Conservation (phyloP, 1,284 basidiomycete species). For the Laetiporus sulphureus region DNA sequence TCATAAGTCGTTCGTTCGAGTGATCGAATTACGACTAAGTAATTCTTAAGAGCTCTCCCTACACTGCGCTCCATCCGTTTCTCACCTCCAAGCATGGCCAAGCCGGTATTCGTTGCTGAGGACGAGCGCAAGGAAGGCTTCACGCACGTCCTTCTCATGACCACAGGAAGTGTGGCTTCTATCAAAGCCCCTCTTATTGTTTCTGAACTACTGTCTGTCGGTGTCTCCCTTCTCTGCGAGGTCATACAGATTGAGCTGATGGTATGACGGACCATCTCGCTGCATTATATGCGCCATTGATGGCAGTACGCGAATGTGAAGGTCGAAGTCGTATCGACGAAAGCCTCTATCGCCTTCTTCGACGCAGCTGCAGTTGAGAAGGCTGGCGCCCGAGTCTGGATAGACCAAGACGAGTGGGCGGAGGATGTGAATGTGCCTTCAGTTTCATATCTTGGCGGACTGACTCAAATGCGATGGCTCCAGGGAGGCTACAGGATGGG, state of each 20-base stretch:
- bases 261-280: neutral
- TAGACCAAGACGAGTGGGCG: constrained; percentile 88
- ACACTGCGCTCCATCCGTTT: neutral
- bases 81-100: neutral
- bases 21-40: too few relatives aligned
- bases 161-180: constrained; percentile 91
- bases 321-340: constrained; percentile 83
- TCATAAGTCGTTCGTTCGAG: too few relatives aligned
- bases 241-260: constrained; percentile 4
- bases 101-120: constrained; percentile 18
- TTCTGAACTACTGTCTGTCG: constrained; percentile 62
- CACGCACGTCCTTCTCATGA: constrained; percentile 77
- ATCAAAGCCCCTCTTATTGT: constrained; percentile 92
- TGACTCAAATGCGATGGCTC: neutral
- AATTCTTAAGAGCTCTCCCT: too few relatives aligned
- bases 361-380: constrained; percentile 44
- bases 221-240: constrained; percentile 22
- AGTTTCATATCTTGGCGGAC: neutral
- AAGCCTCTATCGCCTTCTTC: constrained; percentile 77
- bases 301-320: constrained; percentile 64
- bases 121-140: constrained; percentile 28
- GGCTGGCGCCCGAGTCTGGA: constrained; percentile 73
- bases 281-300: too few relatives aligned
- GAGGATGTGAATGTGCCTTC: constrained; percentile 29
- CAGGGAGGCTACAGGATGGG: constrained; percentile 65